Evolutionary conservation across 2,329 filamentous ascomycete species (phyloP).

Genomic region (Gliomastix tumulicola): DNA sequence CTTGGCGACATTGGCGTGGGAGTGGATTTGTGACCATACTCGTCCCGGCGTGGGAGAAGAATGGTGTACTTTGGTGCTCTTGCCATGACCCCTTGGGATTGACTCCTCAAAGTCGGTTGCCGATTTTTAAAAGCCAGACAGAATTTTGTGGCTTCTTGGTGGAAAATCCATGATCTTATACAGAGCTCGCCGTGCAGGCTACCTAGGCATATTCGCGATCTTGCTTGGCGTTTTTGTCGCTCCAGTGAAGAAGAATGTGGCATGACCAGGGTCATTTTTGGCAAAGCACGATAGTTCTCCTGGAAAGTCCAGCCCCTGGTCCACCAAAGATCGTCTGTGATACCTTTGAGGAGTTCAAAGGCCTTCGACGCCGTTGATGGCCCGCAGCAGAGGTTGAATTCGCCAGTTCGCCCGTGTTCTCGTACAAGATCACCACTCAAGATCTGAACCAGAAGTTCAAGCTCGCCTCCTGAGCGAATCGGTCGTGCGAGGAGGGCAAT

Average conservation of each 20-base stretch:
- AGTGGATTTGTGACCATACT: not conserved
- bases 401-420: too few species aligned
- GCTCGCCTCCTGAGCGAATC: slow-evolving; percentile 1
- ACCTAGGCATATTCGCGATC: not conserved
- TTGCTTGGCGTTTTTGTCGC: not conserved
- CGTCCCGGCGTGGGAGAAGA: not conserved
- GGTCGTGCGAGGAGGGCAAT: slow-evolving; percentile 17
- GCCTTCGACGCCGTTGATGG: too few species aligned
- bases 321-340: slow-evolving; percentile 19
- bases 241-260: not conserved
- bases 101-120: not conserved
- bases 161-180: too few species aligned
- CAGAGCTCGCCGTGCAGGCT: not conserved
- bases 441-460: not conserved
- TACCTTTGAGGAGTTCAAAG: not conserved
- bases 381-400: too few species aligned
- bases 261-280: slow-evolving; percentile 18
- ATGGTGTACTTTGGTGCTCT: too few species aligned
- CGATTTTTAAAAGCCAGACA: not conserved
- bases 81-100: not conserved
- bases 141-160: too few species aligned
- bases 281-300: slow-evolving; percentile 20
- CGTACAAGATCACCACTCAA: not conserved
- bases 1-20: not conserved
- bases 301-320: slow-evolving; percentile 23